These are phyloP conservation scores for Tylopilus rubrobrunneus DNA, from an alignment of 768 basidiomycete genomes.

Conservation along the genomic window DNA sequence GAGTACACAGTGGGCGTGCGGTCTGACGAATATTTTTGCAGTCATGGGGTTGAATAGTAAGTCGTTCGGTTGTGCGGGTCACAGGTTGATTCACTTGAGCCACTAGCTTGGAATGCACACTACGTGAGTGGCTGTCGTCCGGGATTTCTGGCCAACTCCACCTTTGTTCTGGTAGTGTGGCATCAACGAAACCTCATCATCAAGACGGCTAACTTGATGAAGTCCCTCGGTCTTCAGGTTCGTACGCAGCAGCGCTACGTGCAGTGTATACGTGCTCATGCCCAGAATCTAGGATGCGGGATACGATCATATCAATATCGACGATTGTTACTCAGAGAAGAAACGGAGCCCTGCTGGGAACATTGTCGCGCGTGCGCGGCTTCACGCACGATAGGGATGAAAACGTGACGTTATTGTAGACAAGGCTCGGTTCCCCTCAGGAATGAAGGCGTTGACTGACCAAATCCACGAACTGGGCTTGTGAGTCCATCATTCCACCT, in stretches of 20 bases:
- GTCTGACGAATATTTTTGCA: slow-evolving; percentile 19
- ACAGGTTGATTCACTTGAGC: slow-evolving; percentile 2
- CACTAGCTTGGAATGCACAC: slow-evolving; percentile 65
- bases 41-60: slow-evolving; percentile 65
- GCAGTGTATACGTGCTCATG: not conserved
- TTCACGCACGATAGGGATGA: not conserved
- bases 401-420: slow-evolving; percentile 30
- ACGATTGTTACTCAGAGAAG: slow-evolving; percentile 65
- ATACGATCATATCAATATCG: slow-evolving; percentile 56
- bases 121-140: slow-evolving; percentile 38
- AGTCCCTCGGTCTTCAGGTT: slow-evolving; percentile 48
- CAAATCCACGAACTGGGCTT: slow-evolving; percentile 53
- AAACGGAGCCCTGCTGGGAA: slow-evolving; percentile 46
- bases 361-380: slow-evolving; percentile 48
- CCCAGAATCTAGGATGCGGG: slow-evolving; percentile 45
- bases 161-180: slow-evolving; percentile 40
- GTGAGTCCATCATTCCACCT: slow-evolving; percentile 34
- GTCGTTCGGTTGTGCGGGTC: slow-evolving; percentile 15
- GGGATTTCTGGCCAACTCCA: not conserved
- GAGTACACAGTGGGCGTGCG: not conserved
- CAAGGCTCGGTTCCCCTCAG: slow-evolving; percentile 49
- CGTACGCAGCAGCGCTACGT: slow-evolving; percentile 5
- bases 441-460: slow-evolving; percentile 55
- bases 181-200: slow-evolving; percentile 53
- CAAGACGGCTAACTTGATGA: slow-evolving; percentile 47